A percentile compares a stretch with the other conserved stretches of the same genome.
phyloP scores from a whole-genome alignment of 2,329 filamentous ascomycete genomes.

The Phyllosticta citribraziliensis region DNA sequence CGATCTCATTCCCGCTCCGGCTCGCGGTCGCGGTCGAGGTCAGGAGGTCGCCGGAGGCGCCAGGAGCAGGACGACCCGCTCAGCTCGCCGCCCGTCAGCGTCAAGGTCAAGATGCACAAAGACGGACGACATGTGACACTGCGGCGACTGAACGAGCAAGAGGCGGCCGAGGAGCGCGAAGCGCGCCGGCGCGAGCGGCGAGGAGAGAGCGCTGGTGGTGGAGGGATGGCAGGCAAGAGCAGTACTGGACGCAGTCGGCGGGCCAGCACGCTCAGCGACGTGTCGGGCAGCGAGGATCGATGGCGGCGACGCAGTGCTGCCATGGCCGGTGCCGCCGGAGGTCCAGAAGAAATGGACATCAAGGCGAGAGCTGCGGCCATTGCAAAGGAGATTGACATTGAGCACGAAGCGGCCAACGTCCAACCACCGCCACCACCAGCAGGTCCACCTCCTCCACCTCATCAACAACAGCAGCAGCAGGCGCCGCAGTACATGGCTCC shows the following conservation, averaged over 20 bases:
- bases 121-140: conserved; percentile 55
- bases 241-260: background rate
- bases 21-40: conserved; percentile 12
- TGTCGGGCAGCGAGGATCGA: background rate
- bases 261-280: background rate
- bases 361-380: conserved; percentile 2
- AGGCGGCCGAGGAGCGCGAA: conserved; percentile 51
- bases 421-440: conserved; percentile 18
- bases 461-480: conserved; percentile 15
- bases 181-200: conserved; percentile 39
- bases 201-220: conserved; percentile 30
- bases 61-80: conserved; percentile 32
- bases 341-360: conserved; percentile 17
- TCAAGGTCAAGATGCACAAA: conserved; percentile 57
- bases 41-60: conserved; percentile 14
- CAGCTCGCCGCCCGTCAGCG: conserved; percentile 50
- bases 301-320: background rate
- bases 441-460: conserved; percentile 4
- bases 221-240: conserved; percentile 23
- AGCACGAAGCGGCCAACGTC: background rate
- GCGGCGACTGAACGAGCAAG: conserved; percentile 50
- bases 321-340: background rate
- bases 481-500: background rate
- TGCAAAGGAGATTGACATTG: conserved; percentile 3
- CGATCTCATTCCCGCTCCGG: conserved; percentile 21